phyloP scores from a whole-genome alignment of 306 rosid genomes.

The Prunus mume region DNA sequence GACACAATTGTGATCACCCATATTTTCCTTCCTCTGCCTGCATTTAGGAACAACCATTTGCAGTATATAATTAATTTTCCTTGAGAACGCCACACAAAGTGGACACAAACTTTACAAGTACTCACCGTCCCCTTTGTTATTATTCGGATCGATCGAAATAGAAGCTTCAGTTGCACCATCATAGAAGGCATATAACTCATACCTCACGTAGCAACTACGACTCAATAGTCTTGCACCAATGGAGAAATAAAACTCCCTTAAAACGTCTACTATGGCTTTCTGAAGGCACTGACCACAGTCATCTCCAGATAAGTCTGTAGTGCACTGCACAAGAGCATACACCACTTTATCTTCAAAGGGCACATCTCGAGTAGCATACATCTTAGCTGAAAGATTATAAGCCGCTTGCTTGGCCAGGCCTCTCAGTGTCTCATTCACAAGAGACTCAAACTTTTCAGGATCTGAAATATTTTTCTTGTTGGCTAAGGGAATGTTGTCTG shows the following conservation, averaged over 20 bases:
- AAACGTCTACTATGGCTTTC: conserved; percentile 38
- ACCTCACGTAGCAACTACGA: conserved; percentile 59
- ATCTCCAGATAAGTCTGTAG: conserved; percentile 43
- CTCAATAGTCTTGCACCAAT: conserved; percentile 59
- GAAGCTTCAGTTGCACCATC: conserved; percentile 18
- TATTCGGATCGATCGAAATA: conserved; percentile 11
- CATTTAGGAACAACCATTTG: conserved; percentile 16
- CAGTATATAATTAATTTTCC: not conserved
- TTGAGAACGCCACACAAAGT: not conserved
- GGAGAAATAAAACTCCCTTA: conserved; percentile 33
- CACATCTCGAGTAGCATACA: conserved; percentile 43
- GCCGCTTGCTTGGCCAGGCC: conserved; percentile 36
- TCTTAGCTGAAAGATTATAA: conserved; percentile 30
- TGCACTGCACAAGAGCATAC: conserved; percentile 63
- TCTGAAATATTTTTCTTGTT: conserved; percentile 27
- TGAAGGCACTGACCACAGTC: conserved; percentile 46
- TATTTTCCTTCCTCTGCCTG: conserved; percentile 34
- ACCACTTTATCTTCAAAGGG: conserved; percentile 29
- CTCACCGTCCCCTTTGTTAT: conserved; percentile 26
- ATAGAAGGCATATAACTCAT: conserved; percentile 55
- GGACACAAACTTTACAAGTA: not conserved
- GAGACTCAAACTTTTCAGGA: conserved; percentile 30
- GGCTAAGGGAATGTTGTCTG: conserved; percentile 23
- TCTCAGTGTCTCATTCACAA: conserved; percentile 35
- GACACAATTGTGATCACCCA: conserved; percentile 24